A percentile compares a stretch with the other conserved stretches of the same genome.
These are phyloP conservation scores for Tuber umbilicatum DNA, from an alignment of 495 filamentous ascomycete genomes.

Conservation along the genomic window DNA sequence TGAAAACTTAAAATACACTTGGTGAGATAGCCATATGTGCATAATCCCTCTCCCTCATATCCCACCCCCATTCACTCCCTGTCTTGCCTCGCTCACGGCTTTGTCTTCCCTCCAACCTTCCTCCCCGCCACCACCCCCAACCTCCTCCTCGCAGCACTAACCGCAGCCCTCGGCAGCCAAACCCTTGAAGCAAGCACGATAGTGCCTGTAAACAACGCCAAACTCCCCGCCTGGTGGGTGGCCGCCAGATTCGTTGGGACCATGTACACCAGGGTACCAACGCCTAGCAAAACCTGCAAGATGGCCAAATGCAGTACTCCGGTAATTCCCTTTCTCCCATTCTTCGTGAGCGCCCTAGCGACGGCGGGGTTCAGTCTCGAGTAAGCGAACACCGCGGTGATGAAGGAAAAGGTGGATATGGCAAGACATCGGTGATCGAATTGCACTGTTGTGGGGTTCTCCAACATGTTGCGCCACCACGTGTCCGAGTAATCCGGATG, in stretches of 20 bases:
- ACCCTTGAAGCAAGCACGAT: constrained; percentile 58
- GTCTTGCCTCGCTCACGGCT: background rate
- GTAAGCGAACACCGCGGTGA: constrained; percentile 72
- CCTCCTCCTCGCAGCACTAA: constrained; percentile 23
- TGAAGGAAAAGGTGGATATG: constrained; percentile 74
- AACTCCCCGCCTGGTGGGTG: constrained; percentile 82
- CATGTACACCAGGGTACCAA: constrained; percentile 84
- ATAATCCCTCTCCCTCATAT: background rate
- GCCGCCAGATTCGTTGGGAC: constrained; percentile 84
- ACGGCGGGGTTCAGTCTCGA: constrained; percentile 58
- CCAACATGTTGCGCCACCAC: constrained; percentile 93
- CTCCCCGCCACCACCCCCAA: constrained; percentile 16
- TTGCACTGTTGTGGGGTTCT: constrained; percentile 91
- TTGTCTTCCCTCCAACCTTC: background rate
- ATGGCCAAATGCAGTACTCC: constrained; percentile 77
- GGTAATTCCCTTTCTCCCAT: constrained; percentile 62
- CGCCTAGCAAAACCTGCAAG: constrained; percentile 76
- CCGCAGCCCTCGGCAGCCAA: constrained; percentile 35
- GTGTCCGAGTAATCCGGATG: constrained; percentile 67
- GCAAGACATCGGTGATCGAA: constrained; percentile 92
- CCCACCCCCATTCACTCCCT: background rate
- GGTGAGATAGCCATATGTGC: background rate
- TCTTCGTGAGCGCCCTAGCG: constrained; percentile 56
- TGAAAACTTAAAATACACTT: background rate
- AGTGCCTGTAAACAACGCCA: constrained; percentile 76